Base-by-base conservation (phyloP, 352 stramenopile genomes). In the Phytopythium mirpurense region DNA sequence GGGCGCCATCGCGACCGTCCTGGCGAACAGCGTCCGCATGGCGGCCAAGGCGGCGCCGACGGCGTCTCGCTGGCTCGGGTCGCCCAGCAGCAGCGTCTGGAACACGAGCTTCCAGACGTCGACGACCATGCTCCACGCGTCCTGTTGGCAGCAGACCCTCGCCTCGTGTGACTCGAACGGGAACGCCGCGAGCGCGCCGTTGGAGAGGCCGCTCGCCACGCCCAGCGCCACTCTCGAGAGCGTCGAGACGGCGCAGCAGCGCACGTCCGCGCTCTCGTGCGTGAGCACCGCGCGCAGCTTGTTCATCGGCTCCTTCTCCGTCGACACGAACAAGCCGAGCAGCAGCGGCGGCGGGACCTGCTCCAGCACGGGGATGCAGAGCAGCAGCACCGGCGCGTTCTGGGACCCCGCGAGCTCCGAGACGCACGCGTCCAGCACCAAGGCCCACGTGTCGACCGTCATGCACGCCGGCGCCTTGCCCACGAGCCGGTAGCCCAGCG, bases 81-180 rank as follows among this genome's bases (percentile, higher is more conserved):
- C 48, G 15, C n/a, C 10, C 21, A 74, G 55, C 1, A 72, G 67
- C 8, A 89, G 53, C 16, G 74, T 72, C 40, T 92, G 79, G 47
- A 87, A 83, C 58, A 90, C 86, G 51, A 92, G 54, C 54, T 90
- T 92, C 80, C 82, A 92, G 21, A 82, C 81, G 62, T 94, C 83
- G 8, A 68, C 70, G 23, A 90, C 68, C 29, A 94, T 70, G 15
- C 69, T 88, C 65, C 77, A 82, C 5, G 90, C 57, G 49, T 94
- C 81, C 65, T 94, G 83, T 51, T 92, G 83, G 51, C 75, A 88
- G 44, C 83, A 81, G 53, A 89, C 80, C 36, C 83, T 74, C 3
- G 83, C 74, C 51, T 93, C 83, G 47, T 94, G 78, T 6, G 83
- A 90, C 41, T 94, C 83, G 44, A 94, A 92, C 7, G 83, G 75